A percentile compares a stretch with the other conserved stretches of the same genome.
Evolutionary conservation across 805 yeast species (phyloP).

Genomic region (Ogataea henricii): DNA sequence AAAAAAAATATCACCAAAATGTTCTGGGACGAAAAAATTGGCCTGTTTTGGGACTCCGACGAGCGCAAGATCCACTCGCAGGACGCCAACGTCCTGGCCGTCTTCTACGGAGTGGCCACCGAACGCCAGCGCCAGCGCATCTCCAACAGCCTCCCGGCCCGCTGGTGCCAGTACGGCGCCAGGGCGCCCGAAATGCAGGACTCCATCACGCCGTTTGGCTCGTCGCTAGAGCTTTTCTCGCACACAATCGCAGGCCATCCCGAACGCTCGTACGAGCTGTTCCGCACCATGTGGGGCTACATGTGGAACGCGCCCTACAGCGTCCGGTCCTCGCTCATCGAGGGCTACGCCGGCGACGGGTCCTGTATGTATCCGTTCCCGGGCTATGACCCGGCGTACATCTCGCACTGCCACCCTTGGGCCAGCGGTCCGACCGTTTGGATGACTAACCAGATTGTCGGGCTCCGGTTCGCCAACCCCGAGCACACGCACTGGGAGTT

Average conservation of each 20-base stretch:
- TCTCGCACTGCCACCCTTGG: slow-evolving; percentile 7
- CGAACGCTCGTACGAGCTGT: slow-evolving; percentile 4
- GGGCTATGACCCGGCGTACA: slow-evolving; percentile 7
- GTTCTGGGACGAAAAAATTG: slow-evolving; percentile 5
- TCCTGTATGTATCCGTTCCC: slow-evolving; percentile 6
- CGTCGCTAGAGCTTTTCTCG: slow-evolving; percentile 2
- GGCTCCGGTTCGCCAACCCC: not conserved
- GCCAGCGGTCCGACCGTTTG: slow-evolving; percentile 6
- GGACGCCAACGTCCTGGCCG: slow-evolving; percentile 5
- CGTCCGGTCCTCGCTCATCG: slow-evolving; percentile 3
- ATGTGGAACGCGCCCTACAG: slow-evolving; percentile 6
- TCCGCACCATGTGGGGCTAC: slow-evolving; percentile 9
- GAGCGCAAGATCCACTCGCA: slow-evolving; percentile 1
- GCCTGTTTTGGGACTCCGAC: slow-evolving; percentile 1
- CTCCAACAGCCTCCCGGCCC: not conserved
- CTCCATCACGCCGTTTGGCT: slow-evolving; percentile 5
- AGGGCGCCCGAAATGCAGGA: slow-evolving; percentile 2
- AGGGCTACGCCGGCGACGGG: slow-evolving; percentile 5
- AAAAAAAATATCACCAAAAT: not conserved
- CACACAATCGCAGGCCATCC: slow-evolving; percentile 3
- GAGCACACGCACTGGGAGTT: slow-evolving; percentile 3
- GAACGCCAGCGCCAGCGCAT: not conserved
- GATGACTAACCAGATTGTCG: slow-evolving; percentile 4
- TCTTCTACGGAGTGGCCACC: slow-evolving; percentile 1
- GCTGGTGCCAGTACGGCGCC: slow-evolving; percentile 3